These are phyloP conservation scores for Cladosporium oxysporum DNA, from an alignment of 2,329 filamentous ascomycete species.

Conservation along the genomic window DNA sequence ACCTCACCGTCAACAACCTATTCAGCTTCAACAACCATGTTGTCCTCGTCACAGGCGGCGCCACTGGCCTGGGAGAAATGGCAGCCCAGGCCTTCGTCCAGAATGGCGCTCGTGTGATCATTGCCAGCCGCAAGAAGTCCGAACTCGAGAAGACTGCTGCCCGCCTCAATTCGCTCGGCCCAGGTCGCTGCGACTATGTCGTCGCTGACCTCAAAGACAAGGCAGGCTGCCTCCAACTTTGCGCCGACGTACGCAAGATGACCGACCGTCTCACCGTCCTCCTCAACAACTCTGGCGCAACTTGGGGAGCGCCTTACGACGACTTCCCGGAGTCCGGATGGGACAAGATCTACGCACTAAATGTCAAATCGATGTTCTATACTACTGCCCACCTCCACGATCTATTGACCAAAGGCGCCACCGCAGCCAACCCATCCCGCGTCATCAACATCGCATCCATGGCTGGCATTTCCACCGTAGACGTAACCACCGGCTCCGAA, in stretches of 20 bases:
- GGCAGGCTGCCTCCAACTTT: conserved; percentile 44
- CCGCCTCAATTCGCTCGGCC: conserved; percentile 45
- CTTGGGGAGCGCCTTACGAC: conserved; percentile 56
- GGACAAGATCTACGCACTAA: conserved; percentile 51
- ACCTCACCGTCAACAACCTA: conserved; percentile 33
- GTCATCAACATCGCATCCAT: conserved; percentile 52
- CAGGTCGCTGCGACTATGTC: conserved; percentile 50
- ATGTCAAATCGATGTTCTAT: conserved; percentile 43
- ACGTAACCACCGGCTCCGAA: conserved; percentile 47
- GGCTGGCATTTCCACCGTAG: conserved; percentile 46
- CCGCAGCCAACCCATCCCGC: conserved; percentile 44
- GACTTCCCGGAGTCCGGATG: conserved; percentile 60
- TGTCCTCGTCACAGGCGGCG: conserved; percentile 48
- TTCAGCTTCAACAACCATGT: conserved; percentile 42
- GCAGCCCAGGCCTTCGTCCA: conserved; percentile 49
- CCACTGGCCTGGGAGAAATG: conserved; percentile 51
- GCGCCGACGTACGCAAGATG: conserved; percentile 46
- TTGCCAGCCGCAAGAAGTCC: conserved; percentile 48
- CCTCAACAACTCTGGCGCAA: conserved; percentile 50
- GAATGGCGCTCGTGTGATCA: conserved; percentile 43
- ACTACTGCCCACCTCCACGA: conserved; percentile 51
- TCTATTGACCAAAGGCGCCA: conserved; percentile 45
- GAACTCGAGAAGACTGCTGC: conserved; percentile 47
- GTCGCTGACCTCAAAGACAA: conserved; percentile 48
- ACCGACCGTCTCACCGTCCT: conserved; percentile 50